These are phyloP conservation scores for Aspergillus fijiensis DNA, from an alignment of 2,329 filamentous ascomycete species.

Conservation along the genomic window DNA sequence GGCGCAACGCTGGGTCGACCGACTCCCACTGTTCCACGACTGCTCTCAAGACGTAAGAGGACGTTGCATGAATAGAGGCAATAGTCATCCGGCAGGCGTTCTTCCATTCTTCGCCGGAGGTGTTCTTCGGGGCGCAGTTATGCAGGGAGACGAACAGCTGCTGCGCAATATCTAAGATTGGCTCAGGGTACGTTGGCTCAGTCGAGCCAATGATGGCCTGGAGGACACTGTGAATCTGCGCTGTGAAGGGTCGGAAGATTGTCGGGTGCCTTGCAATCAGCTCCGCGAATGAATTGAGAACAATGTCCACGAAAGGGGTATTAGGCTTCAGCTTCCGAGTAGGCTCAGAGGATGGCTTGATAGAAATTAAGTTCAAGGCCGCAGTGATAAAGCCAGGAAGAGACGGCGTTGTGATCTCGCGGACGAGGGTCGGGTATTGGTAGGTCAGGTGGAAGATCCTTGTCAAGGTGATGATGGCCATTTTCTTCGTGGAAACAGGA, in stretches of 20 bases:
- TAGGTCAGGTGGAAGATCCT: conserved; percentile 82
- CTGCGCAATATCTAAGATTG: conserved; percentile 59
- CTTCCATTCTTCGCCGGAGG: conserved; percentile 74
- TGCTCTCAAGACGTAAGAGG: conserved; percentile 74
- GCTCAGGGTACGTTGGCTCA: conserved; percentile 53
- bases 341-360: conserved; percentile 44
- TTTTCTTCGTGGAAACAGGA: conserved; percentile 69
- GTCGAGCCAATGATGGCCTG: conserved; percentile 63
- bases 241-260: conserved; percentile 73
- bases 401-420: conserved; percentile 84
- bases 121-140: conserved; percentile 77
- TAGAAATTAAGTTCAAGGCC: conserved; percentile 65
- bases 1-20: conserved; percentile 46
- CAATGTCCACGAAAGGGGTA: conserved; percentile 60
- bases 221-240: conserved; percentile 64
- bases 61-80: conserved; percentile 65
- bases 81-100: conserved; percentile 64
- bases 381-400: conserved; percentile 71
- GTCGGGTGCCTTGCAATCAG: conserved; percentile 79
- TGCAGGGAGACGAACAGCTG: conserved; percentile 70
- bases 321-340: conserved; percentile 38
- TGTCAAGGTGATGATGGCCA: conserved; percentile 74
- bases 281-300: conserved; percentile 69
- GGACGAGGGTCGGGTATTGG: conserved; percentile 75
- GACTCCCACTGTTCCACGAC: conserved; percentile 82